phyloP scores from a whole-genome alignment of 2,329 filamentous ascomycete genomes.

The Colletotrichum sansevieriae region DNA sequence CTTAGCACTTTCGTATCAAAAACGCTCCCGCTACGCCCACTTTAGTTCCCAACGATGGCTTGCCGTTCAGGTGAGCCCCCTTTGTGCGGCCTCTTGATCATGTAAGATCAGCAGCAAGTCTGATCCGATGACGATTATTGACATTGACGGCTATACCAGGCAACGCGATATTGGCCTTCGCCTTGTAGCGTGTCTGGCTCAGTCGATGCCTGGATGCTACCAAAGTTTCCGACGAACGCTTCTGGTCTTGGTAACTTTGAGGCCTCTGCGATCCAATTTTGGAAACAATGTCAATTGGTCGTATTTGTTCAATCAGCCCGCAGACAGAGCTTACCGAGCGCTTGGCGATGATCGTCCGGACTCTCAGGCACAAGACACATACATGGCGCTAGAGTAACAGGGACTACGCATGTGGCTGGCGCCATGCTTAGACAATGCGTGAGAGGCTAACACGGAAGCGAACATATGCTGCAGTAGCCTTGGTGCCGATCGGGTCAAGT shows the following conservation, averaged over 20 bases:
- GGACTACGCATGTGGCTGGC: slow-evolving; percentile 17
- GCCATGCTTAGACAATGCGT: slow-evolving; percentile 29
- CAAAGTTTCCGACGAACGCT: slow-evolving; percentile 11
- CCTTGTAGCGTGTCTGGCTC: not conserved
- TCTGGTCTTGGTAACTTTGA: not conserved
- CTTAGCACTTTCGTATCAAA: slow-evolving; percentile 20
- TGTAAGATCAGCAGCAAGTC: not conserved
- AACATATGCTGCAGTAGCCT: not conserved
- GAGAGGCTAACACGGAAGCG: slow-evolving; percentile 15
- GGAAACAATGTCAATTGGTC: slow-evolving; percentile 11
- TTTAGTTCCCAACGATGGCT: slow-evolving; percentile 2
- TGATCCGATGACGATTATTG: slow-evolving; percentile 13
- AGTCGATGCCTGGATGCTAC: not conserved
- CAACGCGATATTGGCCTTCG: not conserved
- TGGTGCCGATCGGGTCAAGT: slow-evolving; percentile 15
- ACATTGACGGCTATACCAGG: not conserved
- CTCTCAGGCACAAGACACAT: slow-evolving; percentile 15
- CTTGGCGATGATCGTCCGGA: not conserved
- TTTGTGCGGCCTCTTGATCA: not conserved
- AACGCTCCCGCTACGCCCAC: slow-evolving; percentile 26
- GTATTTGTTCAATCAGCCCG: not conserved
- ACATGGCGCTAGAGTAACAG: not conserved
- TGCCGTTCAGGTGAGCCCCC: slow-evolving; percentile 7
- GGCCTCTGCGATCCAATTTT: not conserved
- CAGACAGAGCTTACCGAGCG: slow-evolving; percentile 13